Evolutionary conservation across 2,329 filamentous ascomycete species (phyloP), one percentile per base, ranked within the genome.

Genomic region (Eutypa lata): DNA sequence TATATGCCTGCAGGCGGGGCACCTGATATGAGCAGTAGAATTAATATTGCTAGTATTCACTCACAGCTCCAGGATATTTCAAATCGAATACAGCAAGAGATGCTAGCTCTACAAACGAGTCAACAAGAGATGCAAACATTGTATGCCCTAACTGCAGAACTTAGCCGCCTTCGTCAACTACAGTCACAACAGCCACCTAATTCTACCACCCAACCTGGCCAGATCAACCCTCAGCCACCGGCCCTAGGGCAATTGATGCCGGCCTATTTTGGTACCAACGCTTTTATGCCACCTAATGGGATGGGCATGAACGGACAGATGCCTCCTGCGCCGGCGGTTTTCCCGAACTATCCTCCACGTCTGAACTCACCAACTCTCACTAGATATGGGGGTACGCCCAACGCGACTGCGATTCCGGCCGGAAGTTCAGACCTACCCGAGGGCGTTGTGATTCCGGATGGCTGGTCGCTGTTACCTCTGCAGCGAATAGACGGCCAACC

Each of bases 41-140:
- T 53, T 52, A 58, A 49, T 54, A 57, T 64, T 19, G 50, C 52
- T 43, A 74, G 76, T 2, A 78, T 88, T 24, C 78, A 83, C 48
- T 71, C 74, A 14, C 83, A 90, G 51, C 72, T 94, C 33, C 74
- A 80, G 33, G 80, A 86, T 40, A 78, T 90, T 14, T 87, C 91
- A 59, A 80, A 86, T 51, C 82, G 88, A 50, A 77, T 94, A 22
- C 77, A 86, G 59, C 81, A 84, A 51, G 88, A 92, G 63, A 77
- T 90, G 33, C 77, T 81, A 46, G 74, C 73, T 42, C 73, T 93
- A 18, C 81, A 86, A 45, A 65, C 81, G 33, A 82, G 84, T 16
- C 81, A 88, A 48, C 80, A 86, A 33, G 88, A 94, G 65, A 67
- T 92, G 4, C 79, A 84, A 47, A 73, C 82, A n/a, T 73, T 91